Evolutionary conservation across 208 protist species (phyloP).

Genomic region (Polymyxa betae): DNA sequence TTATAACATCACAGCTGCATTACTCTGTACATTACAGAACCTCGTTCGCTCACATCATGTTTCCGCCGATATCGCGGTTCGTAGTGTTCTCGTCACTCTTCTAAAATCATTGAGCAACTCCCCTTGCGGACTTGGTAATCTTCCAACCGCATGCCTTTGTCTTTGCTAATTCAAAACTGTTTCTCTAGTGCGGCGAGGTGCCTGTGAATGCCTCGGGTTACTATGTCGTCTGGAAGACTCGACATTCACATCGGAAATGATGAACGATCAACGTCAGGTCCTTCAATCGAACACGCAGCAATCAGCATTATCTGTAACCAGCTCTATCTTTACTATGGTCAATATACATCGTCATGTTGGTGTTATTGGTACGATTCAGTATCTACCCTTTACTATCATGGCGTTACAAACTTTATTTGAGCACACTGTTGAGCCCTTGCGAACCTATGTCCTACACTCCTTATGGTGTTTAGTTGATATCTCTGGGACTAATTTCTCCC

Average conservation of each 20-base stretch:
- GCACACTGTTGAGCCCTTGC: neutral
- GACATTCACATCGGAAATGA: neutral
- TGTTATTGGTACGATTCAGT: neutral
- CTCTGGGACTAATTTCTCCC: conserved; percentile 1
- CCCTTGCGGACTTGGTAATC: neutral
- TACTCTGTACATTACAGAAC: neutral
- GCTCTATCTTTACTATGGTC: neutral
- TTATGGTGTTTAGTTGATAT: neutral
- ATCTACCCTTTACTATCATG: neutral
- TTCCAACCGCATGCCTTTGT: neutral
- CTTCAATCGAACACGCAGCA: neutral
- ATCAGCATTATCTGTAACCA: neutral
- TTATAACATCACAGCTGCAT: conserved; percentile 8
- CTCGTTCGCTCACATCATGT: neutral
- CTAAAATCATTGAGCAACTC: neutral
- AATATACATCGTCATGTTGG: conserved; percentile 34
- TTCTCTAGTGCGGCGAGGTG: neutral
- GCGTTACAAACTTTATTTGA: conserved; percentile 16
- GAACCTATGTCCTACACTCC: conserved; percentile 1
- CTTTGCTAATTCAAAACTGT: neutral
- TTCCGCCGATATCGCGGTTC: neutral
- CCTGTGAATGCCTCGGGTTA: neutral
- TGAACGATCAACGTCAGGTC: neutral
- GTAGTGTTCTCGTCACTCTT: neutral
- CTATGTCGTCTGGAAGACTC: conserved; percentile 24